These are phyloP conservation scores for Aethionema arabicum DNA, from an alignment of 345 rosid species.

Conservation along the genomic window DNA sequence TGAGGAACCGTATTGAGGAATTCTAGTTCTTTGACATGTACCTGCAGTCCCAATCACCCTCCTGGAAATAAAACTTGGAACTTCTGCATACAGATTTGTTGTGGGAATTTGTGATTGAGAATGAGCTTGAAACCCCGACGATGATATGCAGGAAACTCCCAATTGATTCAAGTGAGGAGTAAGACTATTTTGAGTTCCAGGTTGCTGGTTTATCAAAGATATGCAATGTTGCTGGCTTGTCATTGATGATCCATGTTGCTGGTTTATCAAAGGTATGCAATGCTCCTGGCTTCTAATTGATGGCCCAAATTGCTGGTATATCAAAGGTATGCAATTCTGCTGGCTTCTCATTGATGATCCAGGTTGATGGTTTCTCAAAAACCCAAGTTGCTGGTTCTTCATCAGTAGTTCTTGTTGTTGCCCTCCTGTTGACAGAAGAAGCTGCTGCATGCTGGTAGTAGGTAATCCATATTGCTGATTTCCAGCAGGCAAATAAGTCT, in stretches of 20 bases:
- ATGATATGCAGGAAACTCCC: constrained; percentile 27
- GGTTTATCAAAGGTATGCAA: constrained; percentile 15
- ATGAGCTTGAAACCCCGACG: constrained; percentile 25
- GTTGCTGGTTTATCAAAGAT: constrained; percentile 32
- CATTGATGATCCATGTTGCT: constrained; percentile 1
- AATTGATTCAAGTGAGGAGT: constrained; percentile 34
- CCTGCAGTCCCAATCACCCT: constrained; percentile 22
- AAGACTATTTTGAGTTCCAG: constrained; percentile 27
- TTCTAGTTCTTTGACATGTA: constrained; percentile 33
- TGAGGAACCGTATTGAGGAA: constrained; percentile 21
- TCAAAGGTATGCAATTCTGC: background rate
- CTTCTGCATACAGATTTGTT: constrained; percentile 28
- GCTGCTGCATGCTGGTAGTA: constrained; percentile 15
- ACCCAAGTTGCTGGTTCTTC: constrained; percentile 15
- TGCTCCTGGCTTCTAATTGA: constrained; percentile 24
- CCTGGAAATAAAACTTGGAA: constrained; percentile 20
- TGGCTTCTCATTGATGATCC: constrained; percentile 1
- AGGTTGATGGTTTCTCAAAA: constrained; percentile 12
- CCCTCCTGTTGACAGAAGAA: constrained; percentile 28
- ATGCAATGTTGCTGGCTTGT: background rate
- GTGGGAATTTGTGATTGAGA: constrained; percentile 31
- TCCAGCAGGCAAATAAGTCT: constrained; percentile 20
- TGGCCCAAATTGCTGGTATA: constrained; percentile 39
- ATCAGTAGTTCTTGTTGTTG: constrained; percentile 37
- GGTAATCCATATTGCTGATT: constrained; percentile 21